Base-by-base conservation (phyloP, 2,329 filamentous ascomycete species). In the Nothomitra cinnamomea region DNA sequence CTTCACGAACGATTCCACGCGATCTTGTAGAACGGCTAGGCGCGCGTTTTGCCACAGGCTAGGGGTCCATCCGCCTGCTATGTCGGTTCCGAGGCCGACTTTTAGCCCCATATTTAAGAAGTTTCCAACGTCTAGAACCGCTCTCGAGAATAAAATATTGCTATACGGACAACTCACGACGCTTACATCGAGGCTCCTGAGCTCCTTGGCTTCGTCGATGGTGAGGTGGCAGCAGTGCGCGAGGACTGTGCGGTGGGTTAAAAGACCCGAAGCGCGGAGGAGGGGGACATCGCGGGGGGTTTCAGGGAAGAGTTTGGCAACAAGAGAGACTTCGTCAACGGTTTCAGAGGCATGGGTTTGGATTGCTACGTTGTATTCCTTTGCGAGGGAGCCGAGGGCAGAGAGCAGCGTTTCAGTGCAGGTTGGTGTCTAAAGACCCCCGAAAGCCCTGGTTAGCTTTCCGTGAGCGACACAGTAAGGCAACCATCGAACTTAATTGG, bases 311-410 rank as follows among this genome's bases (percentile, higher is more conserved):
- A 83, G 64, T 0, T 68, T 62, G 6, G 63, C 64, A 0, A 79
- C 83, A 19, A 73, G 71, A 1, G 67, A 58, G 53, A 80, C 77
- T 62, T 83, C 80, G 56, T 79, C 73, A 59, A 72, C 67, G 0
- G 79, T 78, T 60, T 83, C 80, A 62, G 81, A 78, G 67, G 83
- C 82, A 61, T 83, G 80, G 2, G 79, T 83, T 64, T 84, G 80
- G 32, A 85, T 75, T 0, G 76, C 69, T 19, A 83, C 61, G 1
- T 70, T 62, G 54, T 82, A 69, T 8, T 67, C 58, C 2, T 59
- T 58, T 0, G 75, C 74, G 22, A 83, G 71, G 1, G 65, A 60
- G 0, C 80, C 80, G 1, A 85, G 66, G 0, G 77, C 77, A 0
- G 59, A 54, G 1, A 85, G 69, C 0, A 83, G 66, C 2, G 72